Evolutionary conservation across 1,139 yeast genomes (phyloP), one percentile per base, ranked within the genome.

Genomic region (Candida tropicalis): DNA sequence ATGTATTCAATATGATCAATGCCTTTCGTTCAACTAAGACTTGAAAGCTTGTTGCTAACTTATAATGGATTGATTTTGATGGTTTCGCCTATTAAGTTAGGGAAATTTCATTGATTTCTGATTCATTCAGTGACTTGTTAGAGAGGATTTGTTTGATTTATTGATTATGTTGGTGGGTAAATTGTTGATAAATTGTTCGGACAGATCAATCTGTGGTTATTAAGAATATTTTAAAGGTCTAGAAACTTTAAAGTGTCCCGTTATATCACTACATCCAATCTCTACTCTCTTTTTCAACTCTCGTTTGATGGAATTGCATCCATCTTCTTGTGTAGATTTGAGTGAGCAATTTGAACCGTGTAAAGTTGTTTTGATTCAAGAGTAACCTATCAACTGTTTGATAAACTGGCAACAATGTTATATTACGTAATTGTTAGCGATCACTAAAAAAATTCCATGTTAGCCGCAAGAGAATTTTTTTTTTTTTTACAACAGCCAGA

Each of bases 181-280:
- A 51, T 58, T 63, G 75, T 66, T 68, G 73, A 65, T 54, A 59
- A 53, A 49, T n/a, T 45, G 52, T 62, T 57, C 66, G 81, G 82
- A 63, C 66, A 76, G 81, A 77, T 46, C 41, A 60, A 68, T 51
- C 41, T 40, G 72, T 73, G 80, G 69, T 68, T 73, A 70, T 60
- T 57, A 65, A 77, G 82, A 63, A 76, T 73, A 66, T 66, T 65
- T 60, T 60, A 52, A 58, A 58, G 72, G 63, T 31, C 57, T 53
- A 42, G 62, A 61, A 57, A 75, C 75, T 61, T 58, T 60, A 53
- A 61, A 55, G 77, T 69, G 62, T 79, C 83, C 83, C 83, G 83
- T 79, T 73, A 73, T 64, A 66, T 70, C 82, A 72, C 73, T 44
- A 79, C 79, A 78, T 65, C 47, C n/a, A n/a, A n/a, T n/a, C n/a